phyloP scores from a whole-genome alignment of 192 early-diverging fungal species.

The Backusella luteola region DNA sequence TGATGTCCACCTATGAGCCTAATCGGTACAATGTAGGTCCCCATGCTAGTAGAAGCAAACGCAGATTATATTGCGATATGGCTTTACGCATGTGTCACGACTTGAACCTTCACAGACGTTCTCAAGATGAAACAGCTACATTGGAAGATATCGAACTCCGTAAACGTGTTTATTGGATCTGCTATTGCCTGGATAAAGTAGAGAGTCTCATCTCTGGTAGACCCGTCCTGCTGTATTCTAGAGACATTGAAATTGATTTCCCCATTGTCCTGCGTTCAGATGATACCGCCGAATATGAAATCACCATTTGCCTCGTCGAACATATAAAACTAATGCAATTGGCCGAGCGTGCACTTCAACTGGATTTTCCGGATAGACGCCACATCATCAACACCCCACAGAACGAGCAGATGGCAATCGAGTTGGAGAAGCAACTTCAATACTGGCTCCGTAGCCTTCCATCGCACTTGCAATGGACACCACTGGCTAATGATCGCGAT shows the following conservation, averaged over 20 bases:
- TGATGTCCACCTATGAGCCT: conserved; percentile 24
- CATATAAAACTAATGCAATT: conserved; percentile 31
- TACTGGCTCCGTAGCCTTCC: conserved; percentile 22
- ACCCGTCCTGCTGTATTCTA: conserved; percentile 14
- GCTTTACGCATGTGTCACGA: conserved; percentile 27
- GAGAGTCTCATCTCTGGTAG: not conserved
- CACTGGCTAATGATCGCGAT: conserved; percentile 9
- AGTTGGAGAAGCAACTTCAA: conserved; percentile 18
- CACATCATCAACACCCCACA: not conserved
- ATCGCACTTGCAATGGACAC: conserved; percentile 18
- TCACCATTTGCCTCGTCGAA: conserved; percentile 16
- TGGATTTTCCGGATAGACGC: conserved; percentile 17
- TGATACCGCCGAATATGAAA: conserved; percentile 23
- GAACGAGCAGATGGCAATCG: conserved; percentile 7
- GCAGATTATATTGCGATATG: conserved; percentile 18
- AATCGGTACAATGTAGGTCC: conserved; percentile 1
- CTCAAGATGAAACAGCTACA: not conserved
- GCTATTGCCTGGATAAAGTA: conserved; percentile 34
- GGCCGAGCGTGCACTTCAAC: conserved; percentile 8
- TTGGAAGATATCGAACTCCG: conserved; percentile 24
- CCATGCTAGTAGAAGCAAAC: not conserved
- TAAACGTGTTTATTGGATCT: conserved; percentile 32
- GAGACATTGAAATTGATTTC: conserved; percentile 21
- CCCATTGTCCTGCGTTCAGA: conserved; percentile 25
- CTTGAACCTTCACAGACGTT: conserved; percentile 17